Evolutionary conservation across 1,284 basidiomycete species (phyloP).

Genomic region (Inonotus hispidus): DNA sequence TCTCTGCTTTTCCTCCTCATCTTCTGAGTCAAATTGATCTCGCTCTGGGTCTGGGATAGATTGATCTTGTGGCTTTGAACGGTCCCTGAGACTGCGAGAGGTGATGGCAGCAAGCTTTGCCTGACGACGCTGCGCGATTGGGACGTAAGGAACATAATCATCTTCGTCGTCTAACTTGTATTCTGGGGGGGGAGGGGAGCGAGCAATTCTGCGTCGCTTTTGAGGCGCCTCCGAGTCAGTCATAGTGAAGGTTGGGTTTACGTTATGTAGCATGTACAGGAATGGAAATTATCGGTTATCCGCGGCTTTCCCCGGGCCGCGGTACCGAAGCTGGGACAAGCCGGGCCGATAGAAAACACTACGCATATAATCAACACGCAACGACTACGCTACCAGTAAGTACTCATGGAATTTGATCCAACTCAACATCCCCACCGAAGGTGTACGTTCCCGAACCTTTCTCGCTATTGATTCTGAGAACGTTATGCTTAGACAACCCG

Average conservation of each 20-base stretch:
- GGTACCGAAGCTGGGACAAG: too few relatives aligned
- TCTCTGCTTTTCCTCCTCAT: constrained; percentile 66
- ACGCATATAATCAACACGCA: too few relatives aligned
- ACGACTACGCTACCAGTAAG: neutral
- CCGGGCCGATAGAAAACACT: too few relatives aligned
- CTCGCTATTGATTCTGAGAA: constrained; percentile 9
- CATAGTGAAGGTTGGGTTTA: neutral
- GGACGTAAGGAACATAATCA: constrained; percentile 79
- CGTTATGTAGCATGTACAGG: neutral
- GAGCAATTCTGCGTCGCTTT: constrained; percentile 43
- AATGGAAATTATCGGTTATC: too few relatives aligned
- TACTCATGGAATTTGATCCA: constrained; percentile 51
- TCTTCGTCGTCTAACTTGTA: constrained; percentile 60
- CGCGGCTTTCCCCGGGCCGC: too few relatives aligned
- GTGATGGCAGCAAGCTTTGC: constrained; percentile 75
- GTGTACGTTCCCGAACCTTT: constrained; percentile 37
- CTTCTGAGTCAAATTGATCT: constrained; percentile 67
- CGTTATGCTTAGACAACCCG: constrained; percentile 56
- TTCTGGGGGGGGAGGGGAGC: constrained; percentile 58
- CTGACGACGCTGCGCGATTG: constrained; percentile 81
- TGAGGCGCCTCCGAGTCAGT: constrained; percentile 23
- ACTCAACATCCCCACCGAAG: constrained; percentile 68
- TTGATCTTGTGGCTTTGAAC: constrained; percentile 49
- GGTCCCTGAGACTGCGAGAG: constrained; percentile 51
- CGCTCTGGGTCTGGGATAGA: constrained; percentile 36